Conservation (phyloP, 2,329 filamentous ascomycete genomes). For the Colletotrichum spinosum region DNA sequence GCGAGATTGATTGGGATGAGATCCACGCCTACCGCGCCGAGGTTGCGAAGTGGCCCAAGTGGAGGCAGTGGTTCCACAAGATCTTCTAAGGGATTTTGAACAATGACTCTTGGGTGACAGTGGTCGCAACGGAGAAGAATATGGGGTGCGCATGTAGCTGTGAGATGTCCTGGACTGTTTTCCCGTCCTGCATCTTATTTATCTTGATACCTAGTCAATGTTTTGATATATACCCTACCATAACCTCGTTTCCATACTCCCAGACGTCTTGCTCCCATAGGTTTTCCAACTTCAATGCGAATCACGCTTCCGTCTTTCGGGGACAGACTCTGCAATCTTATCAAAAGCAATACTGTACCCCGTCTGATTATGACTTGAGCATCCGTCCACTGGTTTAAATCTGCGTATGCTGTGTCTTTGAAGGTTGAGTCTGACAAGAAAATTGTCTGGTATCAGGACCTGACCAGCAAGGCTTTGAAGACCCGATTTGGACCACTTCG, state of each 20-base stretch:
- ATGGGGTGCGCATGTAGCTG: constrained; percentile 11
- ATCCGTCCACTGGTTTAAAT: too few species aligned
- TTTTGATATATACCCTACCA: constrained; percentile 11
- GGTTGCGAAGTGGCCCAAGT: constrained; percentile 63
- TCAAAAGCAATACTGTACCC: too few species aligned
- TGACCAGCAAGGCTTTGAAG: too few species aligned
- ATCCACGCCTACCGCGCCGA: constrained; percentile 67
- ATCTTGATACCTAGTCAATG: constrained; percentile 33
- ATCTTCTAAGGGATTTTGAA: constrained; percentile 47
- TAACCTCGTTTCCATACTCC: neutral
- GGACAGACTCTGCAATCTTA: too few species aligned
- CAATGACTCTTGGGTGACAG: neutral
- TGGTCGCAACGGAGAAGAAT: neutral
- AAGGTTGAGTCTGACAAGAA: too few species aligned
- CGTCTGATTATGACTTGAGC: too few species aligned
- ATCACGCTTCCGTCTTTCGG: too few species aligned
- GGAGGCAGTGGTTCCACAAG: constrained; percentile 55
- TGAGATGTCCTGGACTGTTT: constrained; percentile 1
- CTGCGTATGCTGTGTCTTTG: too few species aligned
- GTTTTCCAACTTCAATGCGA: too few species aligned
- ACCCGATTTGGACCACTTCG: too few species aligned
- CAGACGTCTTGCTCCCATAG: neutral
- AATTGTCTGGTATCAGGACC: too few species aligned
- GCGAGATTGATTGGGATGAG: constrained; percentile 73
- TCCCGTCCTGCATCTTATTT: neutral